phyloP scores from a whole-genome alignment of 2,329 filamentous ascomycete species.

The Ophiocordyceps camponoti-floridani region DNA sequence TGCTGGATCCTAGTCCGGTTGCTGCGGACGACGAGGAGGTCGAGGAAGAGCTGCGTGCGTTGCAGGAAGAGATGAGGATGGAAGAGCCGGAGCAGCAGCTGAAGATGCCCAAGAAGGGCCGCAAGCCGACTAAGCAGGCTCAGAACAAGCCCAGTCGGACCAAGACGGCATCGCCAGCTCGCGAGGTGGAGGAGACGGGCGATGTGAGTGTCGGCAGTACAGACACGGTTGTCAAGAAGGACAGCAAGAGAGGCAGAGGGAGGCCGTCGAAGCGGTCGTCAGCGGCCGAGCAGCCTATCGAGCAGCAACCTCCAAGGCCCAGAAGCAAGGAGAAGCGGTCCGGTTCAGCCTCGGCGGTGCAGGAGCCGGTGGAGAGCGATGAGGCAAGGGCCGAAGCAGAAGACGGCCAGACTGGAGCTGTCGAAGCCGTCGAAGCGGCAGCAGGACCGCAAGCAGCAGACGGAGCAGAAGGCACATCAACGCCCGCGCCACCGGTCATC shows the following conservation, averaged over 20 bases:
- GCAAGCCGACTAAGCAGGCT: constrained; percentile 17
- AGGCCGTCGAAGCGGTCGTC: constrained; percentile 2
- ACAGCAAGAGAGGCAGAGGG: constrained; percentile 4
- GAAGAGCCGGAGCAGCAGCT: constrained; percentile 17
- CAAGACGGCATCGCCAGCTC: constrained; percentile 15
- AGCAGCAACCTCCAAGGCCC: too few relatives aligned
- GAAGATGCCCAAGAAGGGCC: constrained; percentile 33
- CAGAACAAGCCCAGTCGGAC: constrained; percentile 27
- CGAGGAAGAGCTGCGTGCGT: constrained; percentile 29
- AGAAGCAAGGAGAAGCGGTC: constrained; percentile 2
- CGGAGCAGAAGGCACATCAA: constrained; percentile 9
- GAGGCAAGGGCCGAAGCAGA: neutral
- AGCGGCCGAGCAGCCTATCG: neutral
- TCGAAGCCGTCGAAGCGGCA: neutral
- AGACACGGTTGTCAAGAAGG: constrained; percentile 21
- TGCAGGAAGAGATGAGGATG: constrained; percentile 30
- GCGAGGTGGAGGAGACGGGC: constrained; percentile 7
- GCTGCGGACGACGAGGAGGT: constrained; percentile 28
- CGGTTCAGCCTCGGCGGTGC: constrained; percentile 2
- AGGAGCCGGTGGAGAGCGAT: neutral
- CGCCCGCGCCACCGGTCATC: constrained; percentile 20
- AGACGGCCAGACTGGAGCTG: neutral
- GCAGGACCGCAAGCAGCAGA: constrained; percentile 6
- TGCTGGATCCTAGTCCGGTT: constrained; percentile 31
- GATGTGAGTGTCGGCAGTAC: constrained; percentile 23